These are phyloP conservation scores for Hypoxylon sp. DNA, from an alignment of 2,329 filamentous ascomycete species.

Conservation along the genomic window DNA sequence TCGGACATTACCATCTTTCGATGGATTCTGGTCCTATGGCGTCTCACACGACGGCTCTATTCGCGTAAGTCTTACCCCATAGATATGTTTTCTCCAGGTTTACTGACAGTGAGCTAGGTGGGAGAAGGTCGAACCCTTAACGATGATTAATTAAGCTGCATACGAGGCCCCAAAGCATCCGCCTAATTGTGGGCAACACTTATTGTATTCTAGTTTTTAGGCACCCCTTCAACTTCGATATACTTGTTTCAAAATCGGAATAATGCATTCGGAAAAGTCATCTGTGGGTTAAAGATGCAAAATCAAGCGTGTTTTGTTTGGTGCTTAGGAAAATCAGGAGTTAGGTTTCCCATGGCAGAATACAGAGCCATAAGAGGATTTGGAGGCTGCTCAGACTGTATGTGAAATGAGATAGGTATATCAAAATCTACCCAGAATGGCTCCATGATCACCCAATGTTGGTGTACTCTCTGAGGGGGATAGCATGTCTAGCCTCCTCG, in stretches of 20 bases:
- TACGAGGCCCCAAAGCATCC: background rate
- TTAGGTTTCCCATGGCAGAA: background rate
- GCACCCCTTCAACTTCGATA: background rate
- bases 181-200: too few species aligned
- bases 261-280: background rate
- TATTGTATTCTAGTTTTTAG: background rate
- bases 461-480: background rate
- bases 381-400: background rate
- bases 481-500: background rate
- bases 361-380: background rate
- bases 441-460: background rate
- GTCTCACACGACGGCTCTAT: constrained; percentile 51
- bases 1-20: constrained; percentile 50
- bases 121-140: constrained; percentile 40
- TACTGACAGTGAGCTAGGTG: constrained; percentile 44
- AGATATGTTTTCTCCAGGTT: background rate
- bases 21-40: constrained; percentile 55
- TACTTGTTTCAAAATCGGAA: background rate
- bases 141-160: constrained; percentile 22
- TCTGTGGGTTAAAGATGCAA: background rate
- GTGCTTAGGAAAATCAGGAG: background rate
- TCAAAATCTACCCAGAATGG: background rate
- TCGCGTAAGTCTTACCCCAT: constrained; percentile 48
- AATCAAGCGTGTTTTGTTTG: background rate
- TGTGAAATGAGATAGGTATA: background rate